Conservation (phyloP, 768 basidiomycete genomes). For the Artomyces pyxidatus region DNA sequence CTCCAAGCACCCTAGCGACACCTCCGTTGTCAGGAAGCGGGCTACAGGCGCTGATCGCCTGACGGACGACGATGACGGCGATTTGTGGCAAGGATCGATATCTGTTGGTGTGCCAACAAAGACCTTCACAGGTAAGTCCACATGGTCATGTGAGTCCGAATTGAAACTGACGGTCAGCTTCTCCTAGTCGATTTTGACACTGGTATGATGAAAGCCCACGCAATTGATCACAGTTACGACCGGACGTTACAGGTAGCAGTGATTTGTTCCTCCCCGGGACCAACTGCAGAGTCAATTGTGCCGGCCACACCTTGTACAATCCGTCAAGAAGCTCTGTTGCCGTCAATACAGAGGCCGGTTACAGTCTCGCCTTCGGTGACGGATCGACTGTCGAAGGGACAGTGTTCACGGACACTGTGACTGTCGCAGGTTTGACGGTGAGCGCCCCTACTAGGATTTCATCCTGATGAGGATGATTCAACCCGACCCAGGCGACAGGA, state of each 20-base stretch:
- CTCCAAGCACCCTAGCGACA: neutral
- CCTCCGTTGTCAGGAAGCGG: neutral
- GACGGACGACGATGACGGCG: slow-evolving; percentile 1
- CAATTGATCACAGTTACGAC: too few species aligned
- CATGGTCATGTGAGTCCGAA: too few species aligned
- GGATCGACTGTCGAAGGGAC: slow-evolving; percentile 32
- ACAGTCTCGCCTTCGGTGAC: slow-evolving; percentile 31
- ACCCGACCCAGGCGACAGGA: slow-evolving; percentile 18
- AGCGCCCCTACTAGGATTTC: neutral
- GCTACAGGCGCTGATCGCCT: neutral
- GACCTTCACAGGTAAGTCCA: slow-evolving; percentile 1
- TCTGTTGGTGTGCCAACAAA: neutral
- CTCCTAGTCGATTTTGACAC: slow-evolving; percentile 3
- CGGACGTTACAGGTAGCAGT: slow-evolving; percentile 23
- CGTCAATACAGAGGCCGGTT: slow-evolving; percentile 17
- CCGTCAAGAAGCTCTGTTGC: slow-evolving; percentile 12
- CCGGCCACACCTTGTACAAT: slow-evolving; percentile 5
- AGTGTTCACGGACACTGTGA: slow-evolving; percentile 36
- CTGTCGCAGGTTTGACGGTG: slow-evolving; percentile 28
- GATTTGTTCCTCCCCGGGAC: slow-evolving; percentile 28
- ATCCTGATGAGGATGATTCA: neutral
- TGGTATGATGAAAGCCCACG: too few species aligned
- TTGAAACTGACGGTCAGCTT: too few species aligned
- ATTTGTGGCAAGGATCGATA: neutral
- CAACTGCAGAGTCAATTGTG: slow-evolving; percentile 23